Percentiles rank a stretch among this genome's conserved stretches.
Evolutionary conservation across 371 early-diverging fungal species (phyloP).

Genomic region (Mucor saturninus): DNA sequence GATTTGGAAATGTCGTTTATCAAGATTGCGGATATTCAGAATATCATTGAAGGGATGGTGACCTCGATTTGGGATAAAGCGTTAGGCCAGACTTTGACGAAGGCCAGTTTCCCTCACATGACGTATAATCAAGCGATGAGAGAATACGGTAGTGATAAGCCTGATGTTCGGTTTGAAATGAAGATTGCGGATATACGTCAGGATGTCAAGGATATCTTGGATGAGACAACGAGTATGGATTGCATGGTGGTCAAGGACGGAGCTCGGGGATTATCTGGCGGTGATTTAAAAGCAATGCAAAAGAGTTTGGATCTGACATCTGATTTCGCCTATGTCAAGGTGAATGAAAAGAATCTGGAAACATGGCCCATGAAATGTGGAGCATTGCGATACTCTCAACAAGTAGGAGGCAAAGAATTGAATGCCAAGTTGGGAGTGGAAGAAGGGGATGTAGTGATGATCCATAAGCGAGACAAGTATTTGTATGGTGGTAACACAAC

Average conservation of each 20-base stretch:
- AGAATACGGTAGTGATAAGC: conserved; percentile 91
- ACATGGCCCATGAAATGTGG: conserved; percentile 60
- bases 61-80: conserved; percentile 69
- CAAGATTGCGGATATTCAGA: conserved; percentile 69
- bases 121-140: conserved; percentile 85
- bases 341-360: conserved; percentile 58
- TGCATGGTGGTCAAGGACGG: conserved; percentile 55
- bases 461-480: conserved; percentile 61
- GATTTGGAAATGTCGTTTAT: conserved; percentile 93
- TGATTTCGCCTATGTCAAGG: conserved; percentile 56
- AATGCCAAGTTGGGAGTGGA: conserved; percentile 33
- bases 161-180: conserved; percentile 82
- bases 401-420: conserved; percentile 21
- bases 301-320: conserved; percentile 34
- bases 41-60: conserved; percentile 78
- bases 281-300: conserved; percentile 44
- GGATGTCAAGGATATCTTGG: conserved; percentile 31
- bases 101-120: conserved; percentile 67
- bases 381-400: conserved; percentile 37
- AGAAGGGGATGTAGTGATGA: conserved; percentile 63
- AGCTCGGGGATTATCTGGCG: conserved; percentile 32
- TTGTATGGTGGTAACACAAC: conserved; percentile 77
- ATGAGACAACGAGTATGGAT: conserved; percentile 32
- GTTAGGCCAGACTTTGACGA: conserved; percentile 54
- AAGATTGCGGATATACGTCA: conserved; percentile 59